phyloP scores from a whole-genome alignment of 495 filamentous ascomycete species.

The Neurospora sublineolata region DNA sequence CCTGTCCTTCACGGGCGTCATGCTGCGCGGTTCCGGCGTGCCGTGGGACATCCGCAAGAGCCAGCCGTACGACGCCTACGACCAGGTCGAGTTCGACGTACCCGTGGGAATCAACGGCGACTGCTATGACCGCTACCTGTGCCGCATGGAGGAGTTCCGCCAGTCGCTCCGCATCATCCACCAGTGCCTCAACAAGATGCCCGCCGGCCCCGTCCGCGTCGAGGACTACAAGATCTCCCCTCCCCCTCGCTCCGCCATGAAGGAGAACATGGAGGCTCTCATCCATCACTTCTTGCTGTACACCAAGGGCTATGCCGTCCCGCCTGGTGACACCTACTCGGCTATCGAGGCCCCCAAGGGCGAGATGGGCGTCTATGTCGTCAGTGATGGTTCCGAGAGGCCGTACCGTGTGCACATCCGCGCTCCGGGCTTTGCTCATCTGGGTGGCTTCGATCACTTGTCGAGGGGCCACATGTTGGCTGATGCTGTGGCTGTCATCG shows the following conservation, averaged over 20 bases:
- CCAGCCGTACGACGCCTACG: slow-evolving; percentile 94
- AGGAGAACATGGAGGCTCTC: slow-evolving; percentile 99
- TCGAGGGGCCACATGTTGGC: slow-evolving; percentile 84
- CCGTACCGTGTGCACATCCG: slow-evolving; percentile 97
- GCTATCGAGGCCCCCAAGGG: slow-evolving; percentile 98
- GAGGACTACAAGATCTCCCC: slow-evolving; percentile 99
- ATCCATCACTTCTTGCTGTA: slow-evolving; percentile 99
- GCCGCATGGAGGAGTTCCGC: slow-evolving; percentile 99
- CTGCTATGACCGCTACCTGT: slow-evolving; percentile 98
- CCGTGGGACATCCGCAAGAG: slow-evolving; percentile 96
- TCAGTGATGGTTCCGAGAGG: slow-evolving; percentile 88
- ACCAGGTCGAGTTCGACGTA: slow-evolving; percentile 94
- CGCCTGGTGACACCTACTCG: slow-evolving; percentile 96
- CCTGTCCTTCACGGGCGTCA: slow-evolving; percentile 91
- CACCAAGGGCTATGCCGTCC: slow-evolving; percentile 95
- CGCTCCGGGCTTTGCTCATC: slow-evolving; percentile 92
- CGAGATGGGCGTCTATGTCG: slow-evolving; percentile 98
- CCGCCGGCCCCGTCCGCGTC: slow-evolving; percentile 79
- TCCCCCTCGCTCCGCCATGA: slow-evolving; percentile 94
- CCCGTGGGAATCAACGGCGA: slow-evolving; percentile 94
- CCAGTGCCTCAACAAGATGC: slow-evolving; percentile 99
- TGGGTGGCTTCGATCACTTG: slow-evolving; percentile 88
- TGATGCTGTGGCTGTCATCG: slow-evolving; percentile 94
- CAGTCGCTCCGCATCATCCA: slow-evolving; percentile 96
- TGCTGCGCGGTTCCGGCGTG: slow-evolving; percentile 95